Base-by-base conservation (phyloP, 208 protist species). In the Angomonas ambiguus region DNA sequence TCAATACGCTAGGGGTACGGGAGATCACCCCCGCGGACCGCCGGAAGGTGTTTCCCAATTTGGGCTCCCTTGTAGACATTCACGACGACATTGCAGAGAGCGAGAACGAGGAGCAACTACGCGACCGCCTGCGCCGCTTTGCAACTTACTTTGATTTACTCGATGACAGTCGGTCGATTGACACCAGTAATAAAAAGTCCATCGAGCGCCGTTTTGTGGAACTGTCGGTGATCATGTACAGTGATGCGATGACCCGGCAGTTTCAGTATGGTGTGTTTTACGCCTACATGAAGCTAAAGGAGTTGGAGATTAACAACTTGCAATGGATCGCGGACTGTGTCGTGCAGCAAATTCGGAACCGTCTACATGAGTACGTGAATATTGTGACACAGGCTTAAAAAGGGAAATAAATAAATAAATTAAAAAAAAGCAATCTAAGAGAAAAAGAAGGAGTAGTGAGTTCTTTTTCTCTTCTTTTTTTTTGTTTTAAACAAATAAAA, bases 1-100 rank as follows among this genome's bases (percentile, higher is more conserved):
- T 97, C 53, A 99, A 99, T 87, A 98, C 95, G 41, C 97, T 98
- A 65, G 96, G 91, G 42, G 97, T 97, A 32, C 74, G 80, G 11
- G 88, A 96, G 55, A 85, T 97, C 70, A 77, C 78, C 32, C 71
- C 83, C 56, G 90, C 77, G 16, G 85, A 93, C 57, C 76, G 92
- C 24, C 80, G 77, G 13, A 80, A 80, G 53, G 72, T 98, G 20
- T 98, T 96, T 67, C 92, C 93, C 30, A 93, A 87, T 56, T 81
- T 98, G 65, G 94, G 94, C 61, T 69, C 88, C 2, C 80, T 97
- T 33, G 83, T 85, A 2, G 91, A 96, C 77, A 86, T 95, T 51
- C 91, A 96, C 65, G 86, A 89, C 45, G 83, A 94, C 62, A 87
- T 96, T 33, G 79, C 89, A 0, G 85, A 93, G 53, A 75, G 72